Evolutionary conservation across 176 grass and related monocot species (phyloP), one percentile per base, ranked within the genome.

Genomic region (Rhipidocladum racemiflorum): DNA sequence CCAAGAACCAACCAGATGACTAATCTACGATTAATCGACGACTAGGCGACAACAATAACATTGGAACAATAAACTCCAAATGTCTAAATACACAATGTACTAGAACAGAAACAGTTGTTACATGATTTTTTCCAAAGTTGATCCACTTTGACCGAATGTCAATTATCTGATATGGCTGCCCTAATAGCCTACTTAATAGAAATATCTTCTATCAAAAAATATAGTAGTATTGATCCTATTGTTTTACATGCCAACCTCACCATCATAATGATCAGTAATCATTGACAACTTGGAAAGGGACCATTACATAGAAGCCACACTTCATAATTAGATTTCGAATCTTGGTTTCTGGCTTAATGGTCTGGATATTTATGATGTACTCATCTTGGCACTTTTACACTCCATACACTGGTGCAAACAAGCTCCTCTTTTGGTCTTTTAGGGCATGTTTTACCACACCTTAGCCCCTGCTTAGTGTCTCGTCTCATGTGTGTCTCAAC

Each of bases 151-250:
- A 49, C 53, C 27, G 44, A 78, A 78, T 59, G 21, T 36, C 28
- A 49, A 78, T 12, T 71, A 49, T 66, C 40, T 78, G 30, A 21
- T 77, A 85, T 65, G 81, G 48, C 8, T 53, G 12, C 43, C 42
- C 8, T 70, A 40, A 68, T 21, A 68, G 49, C 42, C 35, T 72
- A 72, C 49, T 60, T 34, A 83, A 61, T 36, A 46, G 18, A 82
- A 56, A 7, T 51, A 20, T 51, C 5, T 20, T 51, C 49, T 20
- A 51, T 51, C n/a, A 20, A 50, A 50, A 17, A 50, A 50, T 45
- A 51, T 51, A 51, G 17, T 61, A 62, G 16, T 45, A 30, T 62
- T 62, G 75, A 16, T 77, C 39, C 40, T 77, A 44, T 14, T 62
- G 61, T 62, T 62, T 39, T 46, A 45, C 57, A 62, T 62, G 45